These are phyloP conservation scores for Salicornia ramosissima DNA, from an alignment of 148 eudicot species.

Conservation along the genomic window DNA sequence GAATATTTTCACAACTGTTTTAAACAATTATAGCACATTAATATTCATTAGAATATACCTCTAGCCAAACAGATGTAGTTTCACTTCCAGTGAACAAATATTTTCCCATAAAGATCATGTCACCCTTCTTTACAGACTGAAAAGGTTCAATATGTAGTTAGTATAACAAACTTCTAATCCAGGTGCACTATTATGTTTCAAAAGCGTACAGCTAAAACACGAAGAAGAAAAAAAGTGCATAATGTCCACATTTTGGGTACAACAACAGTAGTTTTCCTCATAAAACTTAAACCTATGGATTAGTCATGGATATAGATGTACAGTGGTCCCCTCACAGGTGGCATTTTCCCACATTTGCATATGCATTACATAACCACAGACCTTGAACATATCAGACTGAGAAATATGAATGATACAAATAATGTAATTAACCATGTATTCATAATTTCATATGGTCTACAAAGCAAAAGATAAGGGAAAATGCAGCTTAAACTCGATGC, in stretches of 20 bases:
- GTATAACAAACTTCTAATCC: neutral
- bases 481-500: neutral
- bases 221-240: neutral
- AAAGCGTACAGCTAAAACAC: neutral
- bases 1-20: neutral
- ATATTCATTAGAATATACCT: conserved; percentile 45
- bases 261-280: neutral
- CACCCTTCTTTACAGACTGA: conserved; percentile 94
- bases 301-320: neutral
- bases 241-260: neutral
- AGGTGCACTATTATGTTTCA: neutral
- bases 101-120: conserved; percentile 92
- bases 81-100: conserved; percentile 99
- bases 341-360: neutral
- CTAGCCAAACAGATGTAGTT: conserved; percentile 97
- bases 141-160: conserved; percentile 22
- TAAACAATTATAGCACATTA: neutral
- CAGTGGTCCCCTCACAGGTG: neutral
- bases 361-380: neutral
- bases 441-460: no score
- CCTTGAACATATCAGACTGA: neutral
- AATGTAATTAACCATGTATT: no score
- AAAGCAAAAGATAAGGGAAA: neutral
- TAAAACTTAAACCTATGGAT: neutral
- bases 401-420: neutral